Conservation (phyloP, 1,139 yeast species). For the Yamadazyma triangularis region DNA sequence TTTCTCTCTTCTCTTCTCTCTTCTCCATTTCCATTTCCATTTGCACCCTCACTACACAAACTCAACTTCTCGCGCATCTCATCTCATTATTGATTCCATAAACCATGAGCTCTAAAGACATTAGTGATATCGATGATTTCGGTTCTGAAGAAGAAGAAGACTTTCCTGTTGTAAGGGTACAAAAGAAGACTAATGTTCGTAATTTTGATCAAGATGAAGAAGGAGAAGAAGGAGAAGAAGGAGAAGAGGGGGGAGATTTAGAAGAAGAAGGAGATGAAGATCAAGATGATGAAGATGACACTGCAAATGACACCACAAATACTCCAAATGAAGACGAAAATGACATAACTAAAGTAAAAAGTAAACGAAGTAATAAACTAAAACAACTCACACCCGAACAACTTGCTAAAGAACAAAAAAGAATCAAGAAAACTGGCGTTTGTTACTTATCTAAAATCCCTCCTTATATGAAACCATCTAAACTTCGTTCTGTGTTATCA, state of each 20-base stretch:
- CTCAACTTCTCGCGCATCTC: not conserved
- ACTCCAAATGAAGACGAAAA: slow-evolving; percentile 15
- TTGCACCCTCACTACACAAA: not conserved
- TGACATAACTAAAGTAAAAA: slow-evolving; percentile 13
- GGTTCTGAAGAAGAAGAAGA: slow-evolving; percentile 13
- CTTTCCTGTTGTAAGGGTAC: slow-evolving; percentile 13
- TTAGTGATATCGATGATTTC: slow-evolving; percentile 11
- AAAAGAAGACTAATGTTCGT: slow-evolving; percentile 7
- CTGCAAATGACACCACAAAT: slow-evolving; percentile 11
- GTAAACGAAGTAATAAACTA: slow-evolving; percentile 24
- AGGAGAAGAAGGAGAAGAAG: no score
- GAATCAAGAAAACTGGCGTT: slow-evolving; percentile 77
- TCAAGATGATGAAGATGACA: slow-evolving; percentile 9
- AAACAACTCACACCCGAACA: slow-evolving; percentile 51
- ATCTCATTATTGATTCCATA: no score
- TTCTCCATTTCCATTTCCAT: no score
- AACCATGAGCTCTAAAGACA: not conserved
- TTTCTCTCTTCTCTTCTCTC: no score
- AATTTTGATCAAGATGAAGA: no score
- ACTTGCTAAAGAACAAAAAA: slow-evolving; percentile 52
- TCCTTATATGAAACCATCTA: slow-evolving; percentile 95
- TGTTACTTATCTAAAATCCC: slow-evolving; percentile 88
- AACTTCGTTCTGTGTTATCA: slow-evolving; percentile 72
- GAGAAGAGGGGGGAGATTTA: slow-evolving; percentile 9
- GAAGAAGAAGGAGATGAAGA: slow-evolving; percentile 9